Percentiles rank a stretch among this genome's conserved stretches.
Conservation (phyloP, 2,329 filamentous ascomycete genomes). For the Beauveria brongniartii region DNA sequence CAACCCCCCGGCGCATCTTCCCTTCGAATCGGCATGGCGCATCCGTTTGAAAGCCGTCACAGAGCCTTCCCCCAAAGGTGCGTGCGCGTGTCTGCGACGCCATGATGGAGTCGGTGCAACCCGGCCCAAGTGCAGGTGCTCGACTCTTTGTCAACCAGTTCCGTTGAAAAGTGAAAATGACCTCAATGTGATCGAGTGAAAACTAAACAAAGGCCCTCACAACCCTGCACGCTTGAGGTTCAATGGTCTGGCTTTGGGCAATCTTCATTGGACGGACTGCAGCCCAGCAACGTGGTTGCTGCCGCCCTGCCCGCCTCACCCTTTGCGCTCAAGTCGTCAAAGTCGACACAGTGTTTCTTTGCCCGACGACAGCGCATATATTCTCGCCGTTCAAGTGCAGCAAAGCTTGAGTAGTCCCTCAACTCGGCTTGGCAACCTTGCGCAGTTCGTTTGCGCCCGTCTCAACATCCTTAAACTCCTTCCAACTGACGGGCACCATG, state of each 20-base stretch:
- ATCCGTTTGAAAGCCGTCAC: neutral
- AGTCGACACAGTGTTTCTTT: neutral
- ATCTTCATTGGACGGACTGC: neutral
- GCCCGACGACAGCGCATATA: neutral
- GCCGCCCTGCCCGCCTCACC: neutral
- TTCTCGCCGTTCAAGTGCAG: neutral
- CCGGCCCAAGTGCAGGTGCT: neutral
- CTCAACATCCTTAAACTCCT: conserved; percentile 79
- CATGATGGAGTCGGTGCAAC: neutral
- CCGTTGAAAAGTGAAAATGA: neutral
- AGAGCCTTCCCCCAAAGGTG: neutral
- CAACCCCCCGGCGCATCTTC: neutral
- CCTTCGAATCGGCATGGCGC: neutral
- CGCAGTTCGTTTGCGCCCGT: conserved; percentile 69
- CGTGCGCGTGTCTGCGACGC: neutral
- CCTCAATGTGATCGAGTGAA: neutral
- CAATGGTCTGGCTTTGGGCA: neutral
- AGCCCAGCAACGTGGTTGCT: neutral
- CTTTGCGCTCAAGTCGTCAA: no score
- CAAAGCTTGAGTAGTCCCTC: conserved; percentile 26
- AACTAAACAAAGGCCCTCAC: neutral
- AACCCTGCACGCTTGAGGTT: neutral
- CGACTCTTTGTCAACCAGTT: neutral
- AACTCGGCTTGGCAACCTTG: conserved; percentile 92
- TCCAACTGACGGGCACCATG: conserved; percentile 93